These are phyloP conservation scores for Heimioporus sp. DNA, from an alignment of 768 basidiomycete species.

Conservation along the genomic window DNA sequence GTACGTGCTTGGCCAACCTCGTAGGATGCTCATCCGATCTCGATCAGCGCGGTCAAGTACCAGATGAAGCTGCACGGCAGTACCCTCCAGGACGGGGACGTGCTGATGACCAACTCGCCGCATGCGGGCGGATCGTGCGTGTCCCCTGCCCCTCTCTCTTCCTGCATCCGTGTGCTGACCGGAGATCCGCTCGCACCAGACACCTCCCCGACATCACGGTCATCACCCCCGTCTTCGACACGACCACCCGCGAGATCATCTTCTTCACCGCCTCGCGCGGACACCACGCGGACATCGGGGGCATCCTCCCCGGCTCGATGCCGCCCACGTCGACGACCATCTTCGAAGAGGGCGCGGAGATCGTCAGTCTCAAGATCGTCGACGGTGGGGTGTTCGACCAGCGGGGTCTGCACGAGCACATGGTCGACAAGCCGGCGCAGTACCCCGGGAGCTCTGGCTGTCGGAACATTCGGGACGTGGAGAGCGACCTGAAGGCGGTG, in stretches of 20 bases:
- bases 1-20: slow-evolving; percentile 43
- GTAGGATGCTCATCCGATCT: not conserved
- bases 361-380: slow-evolving; percentile 91
- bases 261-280: slow-evolving; percentile 94
- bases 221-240: slow-evolving; percentile 87
- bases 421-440: slow-evolving; percentile 77
- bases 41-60: slow-evolving; percentile 74
- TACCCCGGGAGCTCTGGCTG: slow-evolving; percentile 89
- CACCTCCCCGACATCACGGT: slow-evolving; percentile 89
- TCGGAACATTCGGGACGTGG: slow-evolving; percentile 83
- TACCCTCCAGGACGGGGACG: slow-evolving; percentile 83
- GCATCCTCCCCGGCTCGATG: slow-evolving; percentile 93
- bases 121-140: slow-evolving; percentile 85
- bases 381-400: slow-evolving; percentile 76
- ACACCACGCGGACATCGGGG: slow-evolving; percentile 93
- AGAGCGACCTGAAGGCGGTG: slow-evolving; percentile 89
- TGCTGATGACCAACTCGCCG: slow-evolving; percentile 90
- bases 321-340: slow-evolving; percentile 89
- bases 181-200: slow-evolving; percentile 22
- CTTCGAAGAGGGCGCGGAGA: slow-evolving; percentile 92
- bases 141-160: not conserved
- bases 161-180: no score
- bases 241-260: slow-evolving; percentile 65
- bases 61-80: slow-evolving; percentile 79
- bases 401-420: slow-evolving; percentile 69